A percentile compares a stretch with the other conserved stretches of the same genome.
Evolutionary conservation across 768 basidiomycete genomes (phyloP).

Genomic region (Naganishia onofrii): DNA sequence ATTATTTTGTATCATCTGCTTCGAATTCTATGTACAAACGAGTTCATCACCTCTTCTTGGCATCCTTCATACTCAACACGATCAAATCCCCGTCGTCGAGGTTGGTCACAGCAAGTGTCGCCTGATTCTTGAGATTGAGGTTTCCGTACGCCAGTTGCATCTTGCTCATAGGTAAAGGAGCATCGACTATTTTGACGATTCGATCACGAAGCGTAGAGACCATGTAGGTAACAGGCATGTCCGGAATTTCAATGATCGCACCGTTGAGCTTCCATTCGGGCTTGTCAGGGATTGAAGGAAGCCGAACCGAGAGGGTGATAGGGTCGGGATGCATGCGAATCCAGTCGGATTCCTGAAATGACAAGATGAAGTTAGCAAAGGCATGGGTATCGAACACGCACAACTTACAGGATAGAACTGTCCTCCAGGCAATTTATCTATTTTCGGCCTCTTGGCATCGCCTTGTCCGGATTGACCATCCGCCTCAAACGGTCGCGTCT

Average conservation of each 20-base stretch:
- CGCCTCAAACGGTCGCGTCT: slow-evolving; percentile 58
- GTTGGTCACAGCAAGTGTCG: slow-evolving; percentile 80
- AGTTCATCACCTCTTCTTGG: slow-evolving; percentile 58
- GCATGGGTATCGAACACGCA: slow-evolving; percentile 8
- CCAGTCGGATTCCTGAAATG: slow-evolving; percentile 63
- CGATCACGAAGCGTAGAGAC: slow-evolving; percentile 88
- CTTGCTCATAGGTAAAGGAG: slow-evolving; percentile 72
- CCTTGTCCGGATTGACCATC: slow-evolving; percentile 72
- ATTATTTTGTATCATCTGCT: too few relatives aligned
- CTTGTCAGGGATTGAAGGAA: slow-evolving; percentile 76
- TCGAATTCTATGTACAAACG: too few relatives aligned
- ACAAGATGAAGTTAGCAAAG: background rate
- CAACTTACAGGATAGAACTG: slow-evolving; percentile 66
- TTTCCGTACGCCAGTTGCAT: slow-evolving; percentile 75
- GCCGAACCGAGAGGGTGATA: slow-evolving; percentile 76
- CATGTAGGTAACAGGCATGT: slow-evolving; percentile 76
- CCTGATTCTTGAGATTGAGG: slow-evolving; percentile 83
- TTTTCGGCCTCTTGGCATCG: slow-evolving; percentile 75
- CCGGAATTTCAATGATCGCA: slow-evolving; percentile 68
- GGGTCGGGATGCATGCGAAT: slow-evolving; percentile 86
- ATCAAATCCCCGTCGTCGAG: slow-evolving; percentile 86
- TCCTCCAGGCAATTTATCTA: slow-evolving; percentile 80
- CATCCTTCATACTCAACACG: slow-evolving; percentile 70
- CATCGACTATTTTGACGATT: slow-evolving; percentile 73
- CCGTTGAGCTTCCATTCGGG: slow-evolving; percentile 94